Evolutionary conservation across 2,329 filamentous ascomycete species (phyloP).

Genomic region (Magnaporthiopsis poae): DNA sequence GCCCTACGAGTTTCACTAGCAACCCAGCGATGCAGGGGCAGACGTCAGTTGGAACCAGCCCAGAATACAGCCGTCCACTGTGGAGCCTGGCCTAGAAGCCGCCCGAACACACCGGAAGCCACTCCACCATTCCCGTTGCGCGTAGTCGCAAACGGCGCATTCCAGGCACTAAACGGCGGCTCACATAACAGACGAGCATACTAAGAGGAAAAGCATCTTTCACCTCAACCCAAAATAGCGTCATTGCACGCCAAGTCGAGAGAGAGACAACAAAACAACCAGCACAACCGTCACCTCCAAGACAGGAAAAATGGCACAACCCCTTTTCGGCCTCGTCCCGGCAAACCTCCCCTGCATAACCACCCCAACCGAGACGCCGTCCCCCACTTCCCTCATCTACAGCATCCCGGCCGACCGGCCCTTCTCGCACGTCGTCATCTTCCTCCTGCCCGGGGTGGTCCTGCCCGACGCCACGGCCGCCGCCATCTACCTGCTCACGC

Average conservation of each 20-base stretch:
- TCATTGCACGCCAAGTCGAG: background rate
- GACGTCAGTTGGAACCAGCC: no score
- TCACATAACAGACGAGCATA: no score
- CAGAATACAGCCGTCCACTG: background rate
- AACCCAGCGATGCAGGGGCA: no score
- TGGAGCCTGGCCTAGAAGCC: background rate
- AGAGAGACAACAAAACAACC: background rate
- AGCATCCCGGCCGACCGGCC: constrained; percentile 33
- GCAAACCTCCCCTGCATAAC: constrained; percentile 50
- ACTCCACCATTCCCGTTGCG: background rate
- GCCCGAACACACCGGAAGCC: background rate
- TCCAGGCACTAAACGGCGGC: background rate
- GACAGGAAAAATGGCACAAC: constrained; percentile 26
- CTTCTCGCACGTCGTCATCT: constrained; percentile 79
- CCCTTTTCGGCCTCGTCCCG: constrained; percentile 50
- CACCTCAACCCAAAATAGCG: background rate
- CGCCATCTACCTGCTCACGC: constrained; percentile 73
- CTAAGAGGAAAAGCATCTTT: no score
- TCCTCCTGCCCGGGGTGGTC: constrained; percentile 68
- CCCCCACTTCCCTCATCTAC: constrained; percentile 48
- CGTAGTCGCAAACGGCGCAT: background rate
- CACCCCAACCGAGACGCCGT: constrained; percentile 41
- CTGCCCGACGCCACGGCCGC: constrained; percentile 71
- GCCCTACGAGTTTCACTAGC: no score
- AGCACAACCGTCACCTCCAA: no score